Evolutionary conservation across 345 rosid species (phyloP), one percentile per base, ranked within the genome.

Genomic region (Aquilaria malaccensis): DNA sequence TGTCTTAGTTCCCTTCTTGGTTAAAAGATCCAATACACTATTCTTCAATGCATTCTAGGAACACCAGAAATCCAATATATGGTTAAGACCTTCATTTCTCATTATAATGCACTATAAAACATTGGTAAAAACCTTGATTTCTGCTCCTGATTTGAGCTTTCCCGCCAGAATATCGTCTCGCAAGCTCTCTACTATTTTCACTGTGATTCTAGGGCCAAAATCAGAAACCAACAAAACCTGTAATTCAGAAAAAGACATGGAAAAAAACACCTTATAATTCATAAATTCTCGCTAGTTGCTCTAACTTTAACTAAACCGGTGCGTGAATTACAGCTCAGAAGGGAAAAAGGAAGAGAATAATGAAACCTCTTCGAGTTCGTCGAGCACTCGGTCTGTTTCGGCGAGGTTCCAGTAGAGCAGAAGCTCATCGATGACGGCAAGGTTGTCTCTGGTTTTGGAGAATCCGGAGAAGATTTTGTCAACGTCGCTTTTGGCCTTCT

Each of bases 321-420:
- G 12, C 12, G 32, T 5, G 0, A 13, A 13, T 59, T 45, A 41
- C 11, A 30, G 45, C 5, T 5, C 63, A 43, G 30, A 9, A 15
- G 50, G 10, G 46, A 29, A 52, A 22, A 33, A 59, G 13, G 10
- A 50, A 13, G 33, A 9, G 67, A 29, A 45, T 64, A 32, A 0
- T 2, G 33, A 15, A 33, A 92, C 98, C 96, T 89, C 97, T 83
- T 93, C 97, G 29, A 93, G 81, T 46, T 89, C 95, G 73, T 93
- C 97, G 61, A 89, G 96, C 62, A 93, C 90, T 51, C 83, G 80
- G 81, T 93, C 99, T 11, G 95, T 89, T 56, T 93, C 96, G 14
- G 88, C 77, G 14, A 93, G 96, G 79, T 93, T 93, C 97, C 96
- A 93, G 75, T 81, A 93, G 41, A 93, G 91, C 10, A 93, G 79